Evolutionary conservation across 306 rosid genomes (phyloP).

Genomic region (Prosopis cineraria): DNA sequence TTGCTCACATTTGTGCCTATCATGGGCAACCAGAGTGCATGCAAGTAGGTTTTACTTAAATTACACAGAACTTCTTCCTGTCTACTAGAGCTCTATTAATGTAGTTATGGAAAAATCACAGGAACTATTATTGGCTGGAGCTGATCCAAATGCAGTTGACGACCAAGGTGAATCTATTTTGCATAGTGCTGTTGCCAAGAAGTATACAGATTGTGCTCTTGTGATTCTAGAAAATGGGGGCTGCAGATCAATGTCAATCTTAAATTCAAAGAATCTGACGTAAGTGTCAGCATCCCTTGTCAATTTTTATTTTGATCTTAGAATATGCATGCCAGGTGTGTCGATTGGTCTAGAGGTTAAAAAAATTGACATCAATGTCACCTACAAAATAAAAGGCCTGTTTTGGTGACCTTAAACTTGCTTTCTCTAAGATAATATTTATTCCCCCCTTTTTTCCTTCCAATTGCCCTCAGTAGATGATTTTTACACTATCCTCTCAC

Average conservation of each 20-base stretch:
- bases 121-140: conserved; percentile 93
- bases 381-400: too few species aligned
- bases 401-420: too few species aligned
- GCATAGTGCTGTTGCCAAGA: conserved; percentile 91
- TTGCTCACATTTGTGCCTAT: conserved; percentile 94
- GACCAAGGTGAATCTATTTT: conserved; percentile 96
- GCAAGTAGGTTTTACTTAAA: conserved; percentile 72
- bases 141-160: conserved; percentile 92
- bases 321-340: conserved; percentile 11
- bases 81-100: conserved; percentile 34
- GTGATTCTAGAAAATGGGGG: conserved; percentile 96
- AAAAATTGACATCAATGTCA: neutral
- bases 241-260: conserved; percentile 82
- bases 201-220: conserved; percentile 90
- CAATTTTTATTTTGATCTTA: conserved; percentile 18
- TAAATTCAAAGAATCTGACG: conserved; percentile 85
- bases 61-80: conserved; percentile 32
- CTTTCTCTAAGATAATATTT: too few species aligned
- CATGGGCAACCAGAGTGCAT: conserved; percentile 99
- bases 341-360: conserved; percentile 16
- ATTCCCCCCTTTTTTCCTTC: too few species aligned
- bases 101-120: conserved; percentile 45
- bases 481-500: too few species aligned
- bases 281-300: conserved; percentile 48
- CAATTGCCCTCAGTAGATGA: too few species aligned